Base-by-base conservation (phyloP, 2,329 filamentous ascomycete genomes). In the Magnaporthiopsis poae region DNA sequence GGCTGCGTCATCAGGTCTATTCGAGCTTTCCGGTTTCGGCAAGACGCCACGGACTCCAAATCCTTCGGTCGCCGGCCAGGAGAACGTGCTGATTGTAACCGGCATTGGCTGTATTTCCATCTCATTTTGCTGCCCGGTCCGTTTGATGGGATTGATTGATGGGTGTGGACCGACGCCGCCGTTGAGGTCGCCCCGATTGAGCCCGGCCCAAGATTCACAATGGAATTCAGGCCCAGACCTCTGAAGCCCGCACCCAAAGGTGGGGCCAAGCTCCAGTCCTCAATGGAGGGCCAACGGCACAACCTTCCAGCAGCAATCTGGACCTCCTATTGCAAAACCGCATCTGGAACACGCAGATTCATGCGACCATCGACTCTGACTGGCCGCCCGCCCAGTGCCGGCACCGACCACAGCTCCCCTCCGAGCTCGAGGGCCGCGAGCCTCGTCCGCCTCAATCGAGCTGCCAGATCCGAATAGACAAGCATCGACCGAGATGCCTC, bases 281-380 rank as follows among this genome's bases (percentile, higher is more conserved):
- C 31, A 31, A 31, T 31, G 31, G 31, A 31, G 31, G 31, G 5
- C 46, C n/a, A 56, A n/a, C n/a, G n/a, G 46, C 46, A n/a, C 46
- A n/a, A 56, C 21, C 46, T 18, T n/a, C 8, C 46, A 21, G 46
- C 46, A n/a, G 7, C 31, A 31, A 9, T 56, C 46, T 25, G n/a
- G 21, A 21, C 46, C 46, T 21, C 18, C 18, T 11, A 27, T 62
- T 62, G 61, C 29, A 21, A 62, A 62, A 62, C 61, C 21, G 33
- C 61, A 25, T 39, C 61, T 62, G 61, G 61, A 62, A 65, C 64
- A 62, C 33, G 39, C 33, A 65, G 60, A 65, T 65, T 65, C 64
- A 65, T 65, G 64, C 64, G 61, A 21, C 61, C 33, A 3, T 46
- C 39, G 46, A 8, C 21, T 8, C 46, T 56, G 46, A 56, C 46